Evolutionary conservation across 2,329 filamentous ascomycete species (phyloP).

Genomic region (Colletotrichum sp.): DNA sequence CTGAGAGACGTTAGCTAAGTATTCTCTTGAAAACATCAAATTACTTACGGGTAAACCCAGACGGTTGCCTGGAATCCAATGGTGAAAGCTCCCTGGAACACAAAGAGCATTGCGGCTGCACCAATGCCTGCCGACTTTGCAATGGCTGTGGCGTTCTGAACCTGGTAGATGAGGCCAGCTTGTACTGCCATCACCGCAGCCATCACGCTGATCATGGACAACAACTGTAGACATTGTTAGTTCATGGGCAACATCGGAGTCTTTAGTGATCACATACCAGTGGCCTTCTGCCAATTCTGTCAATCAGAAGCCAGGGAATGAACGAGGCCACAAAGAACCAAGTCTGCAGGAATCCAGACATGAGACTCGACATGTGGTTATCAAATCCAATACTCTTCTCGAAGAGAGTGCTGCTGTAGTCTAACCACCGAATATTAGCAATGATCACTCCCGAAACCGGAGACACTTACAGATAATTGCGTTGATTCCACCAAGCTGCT

Average conservation of each 20-base stretch:
- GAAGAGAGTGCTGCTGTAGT: slow-evolving; percentile 53
- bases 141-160: slow-evolving; percentile 36
- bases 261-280: neutral
- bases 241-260: neutral
- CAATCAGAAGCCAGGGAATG: slow-evolving; percentile 52
- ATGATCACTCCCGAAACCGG: neutral
- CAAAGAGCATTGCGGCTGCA: slow-evolving; percentile 44
- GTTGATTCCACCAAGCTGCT: slow-evolving; percentile 56
- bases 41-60: slow-evolving; percentile 34
- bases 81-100: slow-evolving; percentile 45
- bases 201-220: slow-evolving; percentile 46
- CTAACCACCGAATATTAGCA: slow-evolving; percentile 7
- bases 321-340: slow-evolving; percentile 45
- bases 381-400: slow-evolving; percentile 46
- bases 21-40: accelerated
- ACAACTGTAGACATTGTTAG: slow-evolving; percentile 25
- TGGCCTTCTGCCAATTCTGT: slow-evolving; percentile 47
- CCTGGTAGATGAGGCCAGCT: slow-evolving; percentile 43
- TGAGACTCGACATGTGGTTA: slow-evolving; percentile 49
- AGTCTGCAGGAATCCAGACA: slow-evolving; percentile 58
- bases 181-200: slow-evolving; percentile 45
- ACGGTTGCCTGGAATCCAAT: slow-evolving; percentile 41
- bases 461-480: slow-evolving; percentile 44
- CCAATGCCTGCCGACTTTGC: slow-evolving; percentile 38
- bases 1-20: slow-evolving; percentile 1